These are phyloP conservation scores for Trichoderma orchidacearum DNA, from an alignment of 495 filamentous ascomycete genomes.

Conservation along the genomic window DNA sequence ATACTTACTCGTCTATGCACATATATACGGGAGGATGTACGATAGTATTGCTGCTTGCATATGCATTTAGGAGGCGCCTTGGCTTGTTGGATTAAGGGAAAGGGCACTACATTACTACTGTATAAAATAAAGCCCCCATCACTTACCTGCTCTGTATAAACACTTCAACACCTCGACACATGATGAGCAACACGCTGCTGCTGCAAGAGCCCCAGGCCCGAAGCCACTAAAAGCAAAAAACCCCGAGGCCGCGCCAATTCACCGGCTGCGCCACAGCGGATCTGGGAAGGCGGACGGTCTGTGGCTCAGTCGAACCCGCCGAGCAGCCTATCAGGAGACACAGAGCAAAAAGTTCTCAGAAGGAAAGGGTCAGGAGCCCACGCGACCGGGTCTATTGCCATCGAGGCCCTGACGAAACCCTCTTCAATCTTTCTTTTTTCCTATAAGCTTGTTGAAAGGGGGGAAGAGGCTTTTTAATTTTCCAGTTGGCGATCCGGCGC, in stretches of 20 bases:
- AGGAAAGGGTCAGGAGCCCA: not conserved
- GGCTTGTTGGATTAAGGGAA: not conserved
- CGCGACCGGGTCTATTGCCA: not conserved
- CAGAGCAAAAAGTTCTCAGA: not conserved
- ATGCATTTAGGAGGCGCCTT: not conserved
- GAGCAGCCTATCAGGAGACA: not conserved
- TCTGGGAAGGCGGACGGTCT: not conserved
- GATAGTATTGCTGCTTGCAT: not conserved
- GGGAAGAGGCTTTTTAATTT: not conserved
- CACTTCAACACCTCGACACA: too few species aligned
- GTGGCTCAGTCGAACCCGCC: not conserved
- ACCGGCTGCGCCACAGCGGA: not conserved
- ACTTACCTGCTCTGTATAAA: too few species aligned
- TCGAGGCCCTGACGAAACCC: not conserved
- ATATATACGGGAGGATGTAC: too few species aligned
- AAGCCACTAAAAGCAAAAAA: not conserved
- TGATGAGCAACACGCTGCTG: too few species aligned
- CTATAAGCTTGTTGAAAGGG: not conserved
- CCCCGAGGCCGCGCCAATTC: not conserved
- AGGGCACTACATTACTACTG: not conserved
- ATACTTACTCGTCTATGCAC: too few species aligned
- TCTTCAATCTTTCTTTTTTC: not conserved
- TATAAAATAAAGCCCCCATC: not conserved
- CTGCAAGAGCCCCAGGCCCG: too few species aligned
- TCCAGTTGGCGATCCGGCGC: not conserved